phyloP scores from a whole-genome alignment of 2,329 filamentous ascomycete species.

The Coniochaeta sp. region DNA sequence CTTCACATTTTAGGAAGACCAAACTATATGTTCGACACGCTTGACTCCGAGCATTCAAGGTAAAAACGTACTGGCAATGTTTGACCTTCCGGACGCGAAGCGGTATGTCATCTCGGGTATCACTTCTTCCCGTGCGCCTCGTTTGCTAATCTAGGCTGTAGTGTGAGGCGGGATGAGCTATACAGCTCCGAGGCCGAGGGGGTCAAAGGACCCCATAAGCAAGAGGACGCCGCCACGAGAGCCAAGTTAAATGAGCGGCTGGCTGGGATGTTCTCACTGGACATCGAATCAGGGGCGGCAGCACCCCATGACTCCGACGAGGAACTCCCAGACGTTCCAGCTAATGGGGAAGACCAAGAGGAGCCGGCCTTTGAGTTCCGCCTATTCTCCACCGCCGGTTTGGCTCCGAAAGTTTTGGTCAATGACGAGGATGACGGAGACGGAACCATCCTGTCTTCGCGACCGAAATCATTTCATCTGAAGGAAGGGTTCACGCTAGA shows the following conservation, averaged over 20 bases:
- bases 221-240: slow-evolving; percentile 29
- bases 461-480: slow-evolving; percentile 44
- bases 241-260: slow-evolving; percentile 40
- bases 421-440: slow-evolving; percentile 29
- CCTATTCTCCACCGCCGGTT: slow-evolving; percentile 40
- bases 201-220: slow-evolving; percentile 18
- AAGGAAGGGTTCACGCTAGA: slow-evolving; percentile 27
- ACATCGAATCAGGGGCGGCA: slow-evolving; percentile 12
- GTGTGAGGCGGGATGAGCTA: slow-evolving; percentile 50
- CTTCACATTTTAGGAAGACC: neutral
- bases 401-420: slow-evolving; percentile 37
- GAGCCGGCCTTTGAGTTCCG: slow-evolving; percentile 44
- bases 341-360: slow-evolving; percentile 15
- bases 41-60: neutral
- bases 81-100: slow-evolving; percentile 44
- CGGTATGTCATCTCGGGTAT: slow-evolving; percentile 27
- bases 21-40: neutral
- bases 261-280: slow-evolving; percentile 36
- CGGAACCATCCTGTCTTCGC: slow-evolving; percentile 31
- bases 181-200: slow-evolving; percentile 25
- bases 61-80: slow-evolving; percentile 28
- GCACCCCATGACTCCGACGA: slow-evolving; percentile 5
- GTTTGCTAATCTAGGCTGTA: slow-evolving; percentile 14
- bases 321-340: slow-evolving; percentile 19
- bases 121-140: neutral